Evolutionary conservation across 495 filamentous ascomycete species (phyloP), one percentile per base, ranked within the genome.

Genomic region (Penicillium maclennaniae): DNA sequence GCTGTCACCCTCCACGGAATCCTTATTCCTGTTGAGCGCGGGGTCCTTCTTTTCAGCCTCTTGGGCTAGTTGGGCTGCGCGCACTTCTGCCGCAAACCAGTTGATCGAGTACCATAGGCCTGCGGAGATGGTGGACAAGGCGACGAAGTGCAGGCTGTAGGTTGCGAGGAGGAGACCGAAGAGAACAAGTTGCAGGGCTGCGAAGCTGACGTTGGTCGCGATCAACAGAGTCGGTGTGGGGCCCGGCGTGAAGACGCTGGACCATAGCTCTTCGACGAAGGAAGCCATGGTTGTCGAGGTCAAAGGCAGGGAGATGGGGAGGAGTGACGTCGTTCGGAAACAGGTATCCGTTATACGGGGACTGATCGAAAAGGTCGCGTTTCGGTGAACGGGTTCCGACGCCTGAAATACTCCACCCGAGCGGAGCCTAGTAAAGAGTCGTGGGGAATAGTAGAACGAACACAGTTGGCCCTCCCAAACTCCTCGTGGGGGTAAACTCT

Each of bases 41-140:
- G 56, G 42, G 25, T 67, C 60, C 58, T 69, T 64, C 61, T 71
- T 61, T 65, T 67, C 64, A 69, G 74, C 68, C 65, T 91, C 81
- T 48, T 76, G 76, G 19, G 69, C 73, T 61, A 88, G 84, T 39
- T 67, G 63, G 15, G 84, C 84, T 9, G 72, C 71, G 46, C 76
- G 77, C 31, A 98, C 75, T 75, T 98, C 93, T 20, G 68, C 66
- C 38, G 91, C 89, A 63, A 98, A 98, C 93, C 93, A 98, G 72
- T 96, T 96, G 70, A 98, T 95, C 19, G 85, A 82, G 69, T 79
- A 87, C 93, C 93, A 98, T 21, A 98, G 79, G 0, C 88, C 87
- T 1, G 71, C 91, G 37, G 83, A 88, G 8, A 98, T 73, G 43
- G 83, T 65, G 7, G 88, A 93, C 6, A 98, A 78, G 45, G 89